phyloP scores from a whole-genome alignment of 2,329 filamentous ascomycete genomes.

The Ophiostoma novo-ulmi region DNA sequence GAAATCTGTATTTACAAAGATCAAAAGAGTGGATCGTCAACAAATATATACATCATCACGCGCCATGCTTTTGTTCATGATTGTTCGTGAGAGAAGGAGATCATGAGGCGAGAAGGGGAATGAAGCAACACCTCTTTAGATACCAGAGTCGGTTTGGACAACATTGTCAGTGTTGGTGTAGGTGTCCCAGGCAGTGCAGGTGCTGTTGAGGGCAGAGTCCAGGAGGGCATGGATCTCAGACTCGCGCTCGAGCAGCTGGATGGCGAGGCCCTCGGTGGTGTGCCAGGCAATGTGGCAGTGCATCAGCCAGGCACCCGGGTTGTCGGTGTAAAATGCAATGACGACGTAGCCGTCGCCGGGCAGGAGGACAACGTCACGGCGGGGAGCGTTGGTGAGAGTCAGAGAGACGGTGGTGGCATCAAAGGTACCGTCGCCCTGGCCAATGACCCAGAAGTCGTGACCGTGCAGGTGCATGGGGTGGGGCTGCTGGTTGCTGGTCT shows the following conservation, averaged over 20 bases:
- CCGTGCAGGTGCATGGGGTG: constrained; percentile 44
- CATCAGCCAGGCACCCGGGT: constrained; percentile 47
- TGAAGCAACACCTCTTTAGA: neutral
- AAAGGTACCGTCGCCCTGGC: constrained; percentile 25
- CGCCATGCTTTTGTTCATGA: neutral
- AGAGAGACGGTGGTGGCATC: constrained; percentile 26
- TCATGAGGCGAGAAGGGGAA: neutral
- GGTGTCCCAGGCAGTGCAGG: constrained; percentile 20
- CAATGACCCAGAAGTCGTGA: constrained; percentile 41
- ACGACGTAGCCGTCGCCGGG: constrained; percentile 40
- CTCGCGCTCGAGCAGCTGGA: constrained; percentile 45
- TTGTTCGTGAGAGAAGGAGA: neutral
- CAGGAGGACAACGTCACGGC: constrained; percentile 42
- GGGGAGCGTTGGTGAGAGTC: constrained; percentile 37
- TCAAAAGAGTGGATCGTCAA: constrained; percentile 3
- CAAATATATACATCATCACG: constrained; percentile 13
- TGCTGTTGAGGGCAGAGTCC: constrained; percentile 25
- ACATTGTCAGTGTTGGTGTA: constrained; percentile 15
- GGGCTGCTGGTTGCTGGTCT: constrained; percentile 21
- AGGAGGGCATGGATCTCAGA: constrained; percentile 19
- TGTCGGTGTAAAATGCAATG: constrained; percentile 44
- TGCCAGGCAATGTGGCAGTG: constrained; percentile 53
- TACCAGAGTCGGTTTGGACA: constrained; percentile 23
- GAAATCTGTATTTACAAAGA: constrained; percentile 6
- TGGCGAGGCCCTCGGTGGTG: constrained; percentile 43